phyloP scores from a whole-genome alignment of 1,139 yeast genomes.

The Candida dubliniensis region DNA sequence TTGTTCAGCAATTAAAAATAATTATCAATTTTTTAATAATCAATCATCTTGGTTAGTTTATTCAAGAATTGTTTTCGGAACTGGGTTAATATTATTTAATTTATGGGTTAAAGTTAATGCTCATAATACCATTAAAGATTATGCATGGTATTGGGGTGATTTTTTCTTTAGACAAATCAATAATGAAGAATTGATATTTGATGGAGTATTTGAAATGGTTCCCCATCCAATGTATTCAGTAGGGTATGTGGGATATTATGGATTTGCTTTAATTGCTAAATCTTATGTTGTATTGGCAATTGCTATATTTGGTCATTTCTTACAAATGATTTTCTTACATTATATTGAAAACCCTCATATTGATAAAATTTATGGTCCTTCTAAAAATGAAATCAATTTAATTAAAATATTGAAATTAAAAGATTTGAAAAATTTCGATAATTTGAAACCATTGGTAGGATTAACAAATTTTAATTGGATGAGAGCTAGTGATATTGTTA shows the following conservation, averaged over 20 bases:
- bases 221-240: constrained; percentile 95
- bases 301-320: constrained; percentile 74
- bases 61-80: constrained; percentile 44
- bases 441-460: constrained; percentile 61
- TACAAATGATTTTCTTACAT: constrained; percentile 76
- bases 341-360: constrained; percentile 86
- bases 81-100: constrained; percentile 62
- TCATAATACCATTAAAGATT: constrained; percentile 85
- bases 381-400: constrained; percentile 39
- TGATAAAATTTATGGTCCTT: constrained; percentile 69
- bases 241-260: constrained; percentile 87
- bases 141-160: constrained; percentile 97
- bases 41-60: constrained; percentile 39
- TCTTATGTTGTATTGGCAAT: constrained; percentile 71
- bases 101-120: constrained; percentile 89
- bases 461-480: constrained; percentile 65
- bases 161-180: constrained; percentile 79
- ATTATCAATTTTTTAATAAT: constrained; percentile 39
- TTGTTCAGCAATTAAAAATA: constrained; percentile 50
- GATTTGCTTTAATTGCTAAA: constrained; percentile 75
- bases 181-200: constrained; percentile 76
- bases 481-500: constrained; percentile 65
- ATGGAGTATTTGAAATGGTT: constrained; percentile 88
- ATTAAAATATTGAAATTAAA: constrained; percentile 39
- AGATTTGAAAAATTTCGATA: constrained; percentile 46